These are phyloP conservation scores for Calophaca sinica DNA, from an alignment of 306 rosid genomes.

Conservation along the genomic window DNA sequence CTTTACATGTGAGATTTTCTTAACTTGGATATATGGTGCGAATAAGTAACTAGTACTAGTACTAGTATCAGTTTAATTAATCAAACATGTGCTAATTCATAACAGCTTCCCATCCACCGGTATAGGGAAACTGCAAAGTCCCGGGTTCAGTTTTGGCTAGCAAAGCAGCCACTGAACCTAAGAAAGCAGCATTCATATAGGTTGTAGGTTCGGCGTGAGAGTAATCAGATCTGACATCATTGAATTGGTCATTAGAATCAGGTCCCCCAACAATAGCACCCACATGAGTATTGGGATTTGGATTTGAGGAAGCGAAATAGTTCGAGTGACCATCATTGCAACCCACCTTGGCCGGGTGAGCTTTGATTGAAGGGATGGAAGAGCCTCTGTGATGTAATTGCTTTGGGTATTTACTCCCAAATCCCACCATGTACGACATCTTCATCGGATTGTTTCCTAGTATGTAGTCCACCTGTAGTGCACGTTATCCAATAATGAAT, in stretches of 20 bases:
- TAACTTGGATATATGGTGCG: too few species aligned
- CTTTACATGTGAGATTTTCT: too few species aligned
- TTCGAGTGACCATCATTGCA: constrained; percentile 65
- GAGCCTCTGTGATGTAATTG: constrained; percentile 88
- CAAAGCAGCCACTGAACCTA: constrained; percentile 76
- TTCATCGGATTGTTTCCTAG: constrained; percentile 80
- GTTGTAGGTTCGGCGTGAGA: constrained; percentile 83
- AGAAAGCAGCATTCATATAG: constrained; percentile 81
- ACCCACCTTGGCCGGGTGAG: constrained; percentile 61
- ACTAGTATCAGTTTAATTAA: too few species aligned
- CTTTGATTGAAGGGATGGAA: constrained; percentile 71
- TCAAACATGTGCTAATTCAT: too few species aligned
- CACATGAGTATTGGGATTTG: constrained; percentile 77
- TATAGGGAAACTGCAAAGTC: constrained; percentile 8
- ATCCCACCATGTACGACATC: constrained; percentile 85
- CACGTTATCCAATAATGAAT: too few species aligned
- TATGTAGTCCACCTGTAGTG: constrained; percentile 76
- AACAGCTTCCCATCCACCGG: not conserved
- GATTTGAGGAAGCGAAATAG: constrained; percentile 57
- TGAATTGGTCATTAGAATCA: constrained; percentile 65
- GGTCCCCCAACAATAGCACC: constrained; percentile 94
- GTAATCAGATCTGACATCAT: constrained; percentile 71
- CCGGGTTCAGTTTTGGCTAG: constrained; percentile 25
- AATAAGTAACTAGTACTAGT: too few species aligned
- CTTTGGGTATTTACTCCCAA: constrained; percentile 69